These are phyloP conservation scores for Pulveroboletus sp. DNA, from an alignment of 768 basidiomycete species.

Conservation along the genomic window DNA sequence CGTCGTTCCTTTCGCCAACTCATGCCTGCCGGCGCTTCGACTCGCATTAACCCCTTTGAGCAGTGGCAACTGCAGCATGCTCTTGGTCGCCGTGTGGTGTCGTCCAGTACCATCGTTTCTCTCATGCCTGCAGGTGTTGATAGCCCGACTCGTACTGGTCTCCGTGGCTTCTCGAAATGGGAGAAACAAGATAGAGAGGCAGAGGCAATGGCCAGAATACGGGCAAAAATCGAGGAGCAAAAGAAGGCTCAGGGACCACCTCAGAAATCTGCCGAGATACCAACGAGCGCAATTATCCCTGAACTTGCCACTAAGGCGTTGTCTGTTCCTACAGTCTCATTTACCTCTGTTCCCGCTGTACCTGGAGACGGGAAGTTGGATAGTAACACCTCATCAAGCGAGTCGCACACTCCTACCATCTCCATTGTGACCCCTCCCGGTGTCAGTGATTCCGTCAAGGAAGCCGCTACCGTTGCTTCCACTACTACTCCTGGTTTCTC, in stretches of 20 bases:
- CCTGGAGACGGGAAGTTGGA: conserved; percentile 5
- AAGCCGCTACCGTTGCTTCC: background rate
- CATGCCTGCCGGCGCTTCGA: conserved; percentile 38
- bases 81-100: conserved; percentile 42
- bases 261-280: conserved; percentile 33
- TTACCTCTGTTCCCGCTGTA: conserved; percentile 21
- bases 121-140: conserved; percentile 37
- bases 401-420: conserved; percentile 12
- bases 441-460: conserved; percentile 8
- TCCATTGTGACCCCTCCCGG: conserved; percentile 9
- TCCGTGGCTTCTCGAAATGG: conserved; percentile 67
- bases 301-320: conserved; percentile 18
- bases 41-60: conserved; percentile 50
- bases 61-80: conserved; percentile 30
- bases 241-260: conserved; percentile 36
- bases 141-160: conserved; percentile 47
- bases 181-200: conserved; percentile 85
- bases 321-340: conserved; percentile 26
- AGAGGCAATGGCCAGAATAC: conserved; percentile 67
- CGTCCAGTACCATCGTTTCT: conserved; percentile 27
- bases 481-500: conserved; percentile 22
- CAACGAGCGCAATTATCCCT: conserved; percentile 22
- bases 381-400: conserved; percentile 9
- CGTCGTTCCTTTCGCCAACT: conserved; percentile 46
- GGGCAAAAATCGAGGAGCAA: conserved; percentile 46